Evolutionary conservation across 257 asterid species (phyloP), one percentile per base, ranked within the genome.

Genomic region (Ballota nigra): DNA sequence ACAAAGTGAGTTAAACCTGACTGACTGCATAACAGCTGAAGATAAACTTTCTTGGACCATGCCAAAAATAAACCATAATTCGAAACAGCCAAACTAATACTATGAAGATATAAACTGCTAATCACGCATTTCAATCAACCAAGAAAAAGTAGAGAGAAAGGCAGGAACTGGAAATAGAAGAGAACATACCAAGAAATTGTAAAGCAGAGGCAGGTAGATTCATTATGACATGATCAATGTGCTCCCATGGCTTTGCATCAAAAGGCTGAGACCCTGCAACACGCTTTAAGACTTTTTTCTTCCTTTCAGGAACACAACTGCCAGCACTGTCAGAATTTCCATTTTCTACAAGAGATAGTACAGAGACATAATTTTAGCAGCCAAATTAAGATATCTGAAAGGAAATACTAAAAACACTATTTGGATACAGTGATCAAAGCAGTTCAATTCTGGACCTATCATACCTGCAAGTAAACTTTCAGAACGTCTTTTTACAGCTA

Each of bases 201-300:
- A 91, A 31, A 20, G 98, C 97, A 73, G 98, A 89, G 23, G 98
- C 99, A 60, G 99, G 99, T 40, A 94, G 85, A 79, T 94, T 91
- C 99, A 94, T 94, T 61, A 94, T 85, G 73, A 89, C 85, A 71
- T 94, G 99, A 82, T 94, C 99, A 58, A 88, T 75, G 70, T 86
- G 99, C 86, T 94, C 97, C 94, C 95, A 91, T 22, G 97, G 93
- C 77, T 83, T 88, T 51, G 81, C 80, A 70, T 62, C 63, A 65
- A 89, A 85, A 61, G 86, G 64, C 33, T 63, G 78, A 23, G 85
- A 86, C 67, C 83, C 77, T 76, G 56, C 81, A 24, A 72, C 31
- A 62, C 84, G 81, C 82, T 91, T 86, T 57, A 76, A 68, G 24
- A 75, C 84, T 73, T 78, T 74, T 74, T 83, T 91, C 80, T 77